Evolutionary conservation across 257 asterid species (phyloP), one percentile per base, ranked within the genome.

Genomic region (Striga asiatica): DNA sequence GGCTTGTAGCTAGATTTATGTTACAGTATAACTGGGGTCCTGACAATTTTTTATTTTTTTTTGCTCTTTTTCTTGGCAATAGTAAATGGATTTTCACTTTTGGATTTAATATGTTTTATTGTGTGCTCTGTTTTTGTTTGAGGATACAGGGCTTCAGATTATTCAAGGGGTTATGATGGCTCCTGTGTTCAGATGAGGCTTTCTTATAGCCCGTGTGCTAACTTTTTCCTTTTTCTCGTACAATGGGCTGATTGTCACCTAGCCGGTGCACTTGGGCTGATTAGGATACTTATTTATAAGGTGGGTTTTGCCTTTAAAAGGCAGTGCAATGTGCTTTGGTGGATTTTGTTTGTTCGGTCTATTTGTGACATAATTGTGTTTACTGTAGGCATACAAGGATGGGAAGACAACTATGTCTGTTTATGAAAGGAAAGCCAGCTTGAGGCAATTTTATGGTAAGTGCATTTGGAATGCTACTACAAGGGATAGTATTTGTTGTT

Each of bases 121-220:
- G 49, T 17, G 14, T 24, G 31, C 47, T 11, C 3, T 58, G 56
- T 48, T 62, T 9, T 16, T 53, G 3, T 13, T 60, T 67, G 76
- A 57, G 52, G 10, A 50, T 56, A 60, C 81, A 85, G 95, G 83
- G 93, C 93, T 60, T 85, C 97, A 0, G 89, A 79, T 71, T 76
- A 71, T 68, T 77, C 94, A 7, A 70, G 74, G 51, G 94, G 68
- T 45, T 81, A 71, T 55, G 93, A 74, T 24, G 94, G 93, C 42
- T 84, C 88, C 25, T 73, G 83, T 72, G 73, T 85, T 56, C 97
- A 89, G 68, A 89, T 89, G 97, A 85, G 97, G 72, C 72, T 89
- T 14, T 83, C 97, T 3, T 89, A 85, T 71, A 85, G 94, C 74
- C 94, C 93, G 2, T 89, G 94, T 71, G 94, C 96, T 27, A 80